Evolutionary conservation across 2,329 filamentous ascomycete genomes (phyloP).

Genomic region (Stemphylium beticola): DNA sequence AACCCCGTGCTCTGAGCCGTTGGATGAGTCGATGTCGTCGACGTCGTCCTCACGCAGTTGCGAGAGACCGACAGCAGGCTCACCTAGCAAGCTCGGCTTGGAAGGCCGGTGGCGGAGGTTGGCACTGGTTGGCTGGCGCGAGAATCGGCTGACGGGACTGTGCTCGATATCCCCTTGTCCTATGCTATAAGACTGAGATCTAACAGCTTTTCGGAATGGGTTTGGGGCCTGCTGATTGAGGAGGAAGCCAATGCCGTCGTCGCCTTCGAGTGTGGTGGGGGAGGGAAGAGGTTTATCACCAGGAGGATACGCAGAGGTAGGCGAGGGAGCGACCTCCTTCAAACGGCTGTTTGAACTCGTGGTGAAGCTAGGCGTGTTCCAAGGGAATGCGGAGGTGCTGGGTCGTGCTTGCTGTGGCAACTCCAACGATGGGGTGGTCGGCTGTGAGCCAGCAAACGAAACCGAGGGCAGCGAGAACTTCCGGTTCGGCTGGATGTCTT

Average conservation of each 20-base stretch:
- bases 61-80: conserved; percentile 48
- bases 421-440: conserved; percentile 78
- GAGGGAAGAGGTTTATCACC: conserved; percentile 34
- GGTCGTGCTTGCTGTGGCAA: conserved; percentile 51
- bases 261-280: conserved; percentile 49
- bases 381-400: conserved; percentile 52
- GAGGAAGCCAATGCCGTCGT: conserved; percentile 54
- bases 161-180: conserved; percentile 74
- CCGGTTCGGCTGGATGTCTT: conserved; percentile 73
- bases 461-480: conserved; percentile 73
- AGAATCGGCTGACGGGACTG: conserved; percentile 54
- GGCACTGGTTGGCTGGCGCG: conserved; percentile 50
- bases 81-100: conserved; percentile 75
- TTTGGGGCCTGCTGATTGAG: conserved; percentile 68
- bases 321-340: conserved; percentile 44
- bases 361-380: conserved; percentile 49
- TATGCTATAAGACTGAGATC: conserved; percentile 96
- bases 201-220: conserved; percentile 88
- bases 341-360: conserved; percentile 30
- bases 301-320: conserved; percentile 37
- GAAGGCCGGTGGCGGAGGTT: conserved; percentile 78
- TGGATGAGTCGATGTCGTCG: conserved; percentile 70
- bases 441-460: conserved; percentile 81
- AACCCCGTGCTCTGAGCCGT: conserved; percentile 62
- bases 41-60: conserved; percentile 50